Conservation (phyloP, 2,329 filamentous ascomycete genomes). For the Zalaria sp. region DNA sequence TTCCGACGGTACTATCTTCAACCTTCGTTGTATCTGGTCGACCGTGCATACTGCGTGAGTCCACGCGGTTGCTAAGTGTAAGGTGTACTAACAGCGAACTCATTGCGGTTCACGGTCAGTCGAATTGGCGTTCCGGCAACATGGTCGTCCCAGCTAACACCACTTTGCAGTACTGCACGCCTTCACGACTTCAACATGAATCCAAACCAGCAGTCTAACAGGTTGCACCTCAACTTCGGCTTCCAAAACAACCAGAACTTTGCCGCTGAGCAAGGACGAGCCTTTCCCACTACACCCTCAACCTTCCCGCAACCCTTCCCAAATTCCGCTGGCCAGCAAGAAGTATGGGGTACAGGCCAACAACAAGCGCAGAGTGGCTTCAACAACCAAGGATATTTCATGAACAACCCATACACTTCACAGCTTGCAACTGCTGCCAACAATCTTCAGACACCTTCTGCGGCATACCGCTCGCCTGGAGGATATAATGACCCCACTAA, state of each 20-base stretch:
- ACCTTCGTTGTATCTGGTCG: no score
- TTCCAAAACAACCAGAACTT: conserved; percentile 27
- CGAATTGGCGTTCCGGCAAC: no score
- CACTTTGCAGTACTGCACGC: neutral
- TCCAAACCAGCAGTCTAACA: conserved; percentile 23
- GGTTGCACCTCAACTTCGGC: conserved; percentile 36
- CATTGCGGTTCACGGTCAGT: no score
- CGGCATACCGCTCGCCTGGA: conserved; percentile 43
- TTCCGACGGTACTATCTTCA: no score
- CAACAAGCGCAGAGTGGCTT: conserved; percentile 29
- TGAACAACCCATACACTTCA: conserved; percentile 29
- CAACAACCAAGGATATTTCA: conserved; percentile 35
- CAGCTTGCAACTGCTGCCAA: neutral
- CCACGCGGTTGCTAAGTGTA: no score
- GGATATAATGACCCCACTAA: conserved; percentile 70
- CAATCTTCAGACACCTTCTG: conserved; percentile 26
- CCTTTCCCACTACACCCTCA: conserved; percentile 62
- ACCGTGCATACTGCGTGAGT: no score
- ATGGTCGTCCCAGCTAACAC: no score
- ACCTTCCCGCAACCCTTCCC: conserved; percentile 84
- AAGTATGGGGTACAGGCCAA: conserved; percentile 38
- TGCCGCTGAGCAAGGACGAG: conserved; percentile 28
- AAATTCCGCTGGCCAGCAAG: conserved; percentile 45
- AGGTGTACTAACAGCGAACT: no score
- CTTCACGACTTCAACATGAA: conserved; percentile 1